A percentile compares a stretch with the other conserved stretches of the same genome.
phyloP scores from a whole-genome alignment of 306 rosid species.

The Erythrophleum fordii region DNA sequence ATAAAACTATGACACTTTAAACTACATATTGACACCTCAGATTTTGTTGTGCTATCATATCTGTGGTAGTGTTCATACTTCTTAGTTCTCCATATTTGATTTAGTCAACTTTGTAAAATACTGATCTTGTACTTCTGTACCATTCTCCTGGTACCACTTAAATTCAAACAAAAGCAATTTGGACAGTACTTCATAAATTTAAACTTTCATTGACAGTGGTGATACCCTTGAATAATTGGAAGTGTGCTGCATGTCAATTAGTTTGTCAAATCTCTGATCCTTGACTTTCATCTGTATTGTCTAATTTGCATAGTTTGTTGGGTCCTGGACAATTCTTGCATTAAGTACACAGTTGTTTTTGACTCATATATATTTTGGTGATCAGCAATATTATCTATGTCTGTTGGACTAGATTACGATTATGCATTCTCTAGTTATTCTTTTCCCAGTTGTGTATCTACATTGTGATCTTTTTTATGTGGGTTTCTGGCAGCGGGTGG shows the following conservation, averaged over 20 bases:
- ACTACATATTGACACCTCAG: neutral
- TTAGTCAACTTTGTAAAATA: neutral
- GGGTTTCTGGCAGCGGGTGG: conserved; percentile 76
- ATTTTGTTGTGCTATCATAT: neutral
- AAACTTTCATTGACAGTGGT: neutral
- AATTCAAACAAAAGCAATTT: neutral
- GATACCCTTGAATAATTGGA: conserved; percentile 1
- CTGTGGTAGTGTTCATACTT: neutral
- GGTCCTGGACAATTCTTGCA: neutral
- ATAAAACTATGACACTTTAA: neutral
- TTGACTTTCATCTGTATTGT: neutral
- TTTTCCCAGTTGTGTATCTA: neutral
- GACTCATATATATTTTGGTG: neutral
- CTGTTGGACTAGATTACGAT: neutral
- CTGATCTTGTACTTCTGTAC: neutral
- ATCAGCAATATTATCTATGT: neutral
- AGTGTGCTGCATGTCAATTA: neutral
- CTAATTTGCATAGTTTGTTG: neutral
- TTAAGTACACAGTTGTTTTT: neutral
- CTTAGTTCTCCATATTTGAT: neutral
- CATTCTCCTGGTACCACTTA: neutral
- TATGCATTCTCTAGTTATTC: neutral
- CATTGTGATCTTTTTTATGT: neutral
- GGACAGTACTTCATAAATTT: neutral
- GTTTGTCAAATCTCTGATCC: neutral